Evolutionary conservation across 768 basidiomycete species (phyloP), one percentile per base, ranked within the genome.

Genomic region (Suillus occidentalis): DNA sequence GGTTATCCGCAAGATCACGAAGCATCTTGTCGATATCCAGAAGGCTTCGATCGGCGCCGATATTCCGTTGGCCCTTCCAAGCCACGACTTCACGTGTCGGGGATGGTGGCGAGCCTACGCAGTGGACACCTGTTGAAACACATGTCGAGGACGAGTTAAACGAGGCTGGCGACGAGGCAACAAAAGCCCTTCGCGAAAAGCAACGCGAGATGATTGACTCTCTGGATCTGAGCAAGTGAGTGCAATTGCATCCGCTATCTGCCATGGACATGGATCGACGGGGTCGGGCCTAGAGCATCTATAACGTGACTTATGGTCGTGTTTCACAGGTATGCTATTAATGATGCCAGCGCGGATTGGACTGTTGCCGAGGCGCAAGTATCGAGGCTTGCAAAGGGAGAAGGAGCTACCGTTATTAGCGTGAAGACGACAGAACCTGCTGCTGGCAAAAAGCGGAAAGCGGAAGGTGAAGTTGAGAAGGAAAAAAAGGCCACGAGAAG

Each of bases 151-250:
- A 88, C 9, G 93, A 95, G 71, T 78, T 94, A 14, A 82, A 91
- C 25, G 88, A 89, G 66, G 95, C 92, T 0, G 95, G 92, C 0
- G 84, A 87, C 66, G 84, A 85, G 67, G 89, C 85, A 59, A 81
- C 89, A 60, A 77, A 73, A 57, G 70, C 70, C 63, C 77, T 86
- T 68, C 75, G 79, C 37, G 89, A 90, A 78, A 85, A 90, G 75
- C 95, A 98, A 77, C 83, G 90, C 28, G 90, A 91, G 76, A 87
- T 98, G 83, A 88, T 99, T 58, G 88, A 94, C 68, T 85, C 92
- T 25, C 83, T 99, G 37, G 95, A 98, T 78, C 78, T 98, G 65
- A 86, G 83, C 78, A 90, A 90, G 95, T 98, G 73, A 84, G 93
- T 83, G 55, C 59, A 50, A 20, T 49, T 49, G 36, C 20, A 20